Percentiles rank a stretch among this genome's conserved stretches.
Evolutionary conservation across 1,139 yeast species (phyloP).

Genomic region (Magnusiomyces fungicola): DNA sequence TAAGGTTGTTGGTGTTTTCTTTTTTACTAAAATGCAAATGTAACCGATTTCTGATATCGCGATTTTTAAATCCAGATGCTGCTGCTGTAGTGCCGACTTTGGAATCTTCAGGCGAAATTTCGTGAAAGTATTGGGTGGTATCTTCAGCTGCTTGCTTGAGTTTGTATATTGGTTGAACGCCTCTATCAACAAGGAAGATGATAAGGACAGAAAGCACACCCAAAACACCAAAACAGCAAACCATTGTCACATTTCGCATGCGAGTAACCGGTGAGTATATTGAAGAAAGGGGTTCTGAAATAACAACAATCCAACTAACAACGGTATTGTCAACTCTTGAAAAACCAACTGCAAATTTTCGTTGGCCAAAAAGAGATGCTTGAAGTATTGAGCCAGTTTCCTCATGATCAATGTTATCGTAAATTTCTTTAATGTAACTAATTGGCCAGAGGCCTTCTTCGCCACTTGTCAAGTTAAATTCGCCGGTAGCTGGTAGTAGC

Average conservation of each 20-base stretch:
- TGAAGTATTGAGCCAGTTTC: constrained; percentile 45
- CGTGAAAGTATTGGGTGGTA: constrained; percentile 27
- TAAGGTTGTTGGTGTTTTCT: too few species aligned
- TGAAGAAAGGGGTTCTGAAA: constrained; percentile 53
- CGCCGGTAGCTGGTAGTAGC: constrained; percentile 9
- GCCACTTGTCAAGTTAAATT: background rate
- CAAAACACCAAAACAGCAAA: constrained; percentile 74
- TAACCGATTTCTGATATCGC: too few species aligned
- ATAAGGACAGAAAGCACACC: constrained; percentile 66
- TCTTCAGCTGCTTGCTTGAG: constrained; percentile 80
- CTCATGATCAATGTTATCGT: background rate
- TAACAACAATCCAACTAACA: constrained; percentile 67
- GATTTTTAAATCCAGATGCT: too few species aligned
- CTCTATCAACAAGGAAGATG: constrained; percentile 75
- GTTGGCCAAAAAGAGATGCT: constrained; percentile 38
- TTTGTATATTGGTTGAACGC: constrained; percentile 75
- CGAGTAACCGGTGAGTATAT: constrained; percentile 59
- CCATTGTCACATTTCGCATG: constrained; percentile 63
- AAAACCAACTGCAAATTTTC: constrained; percentile 63
- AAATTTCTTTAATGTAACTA: constrained; percentile 2
- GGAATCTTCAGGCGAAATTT: constrained; percentile 2
- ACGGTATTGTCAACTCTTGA: constrained; percentile 46
- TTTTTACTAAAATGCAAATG: too few species aligned
- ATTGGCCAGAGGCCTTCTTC: background rate
- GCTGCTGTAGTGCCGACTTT: too few species aligned